phyloP scores from a whole-genome alignment of 495 filamentous ascomycete species.

The Aspergillus taichungensis region DNA sequence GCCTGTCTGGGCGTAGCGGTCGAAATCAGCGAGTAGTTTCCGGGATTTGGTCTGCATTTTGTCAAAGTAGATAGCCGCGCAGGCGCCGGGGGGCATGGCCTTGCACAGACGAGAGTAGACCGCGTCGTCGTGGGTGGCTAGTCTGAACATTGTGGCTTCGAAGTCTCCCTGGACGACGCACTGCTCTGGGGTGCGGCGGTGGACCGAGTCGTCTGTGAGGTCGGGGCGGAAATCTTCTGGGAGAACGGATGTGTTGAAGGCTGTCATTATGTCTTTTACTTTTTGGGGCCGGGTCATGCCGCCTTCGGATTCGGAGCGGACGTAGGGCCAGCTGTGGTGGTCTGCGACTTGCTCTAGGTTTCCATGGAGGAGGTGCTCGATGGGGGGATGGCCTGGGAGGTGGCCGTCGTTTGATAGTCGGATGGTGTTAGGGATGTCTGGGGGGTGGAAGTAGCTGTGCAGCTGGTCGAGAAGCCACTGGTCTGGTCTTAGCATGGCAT shows the following conservation, averaged over 20 bases:
- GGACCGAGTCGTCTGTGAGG: constrained; percentile 20
- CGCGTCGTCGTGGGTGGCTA: constrained; percentile 39
- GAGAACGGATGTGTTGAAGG: constrained; percentile 33
- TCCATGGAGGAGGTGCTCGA: constrained; percentile 30
- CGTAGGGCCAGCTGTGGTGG: constrained; percentile 30
- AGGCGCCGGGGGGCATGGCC: constrained; percentile 36
- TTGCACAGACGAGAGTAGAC: constrained; percentile 39
- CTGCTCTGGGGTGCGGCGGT: constrained; percentile 28
- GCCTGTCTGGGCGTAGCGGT: constrained; percentile 33
- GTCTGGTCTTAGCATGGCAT: background rate
- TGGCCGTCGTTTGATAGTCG: constrained; percentile 26
- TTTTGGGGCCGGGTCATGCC: constrained; percentile 33
- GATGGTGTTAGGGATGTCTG: constrained; percentile 18
- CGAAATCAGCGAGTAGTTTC: constrained; percentile 31
- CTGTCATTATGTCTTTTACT: constrained; percentile 41
- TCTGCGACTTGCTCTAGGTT: constrained; percentile 31
- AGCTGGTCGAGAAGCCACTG: constrained; percentile 42
- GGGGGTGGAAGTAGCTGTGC: constrained; percentile 24
- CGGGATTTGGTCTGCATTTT: constrained; percentile 32
- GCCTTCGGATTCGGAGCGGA: constrained; percentile 17
- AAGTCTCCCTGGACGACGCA: constrained; percentile 41
- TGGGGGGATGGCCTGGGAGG: constrained; percentile 21
- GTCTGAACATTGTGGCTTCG: constrained; percentile 42
- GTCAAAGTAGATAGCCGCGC: constrained; percentile 41
- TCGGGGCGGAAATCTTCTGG: constrained; percentile 40